These are phyloP conservation scores for Alternaria atra DNA, from an alignment of 2,329 filamentous ascomycete species.

Conservation along the genomic window DNA sequence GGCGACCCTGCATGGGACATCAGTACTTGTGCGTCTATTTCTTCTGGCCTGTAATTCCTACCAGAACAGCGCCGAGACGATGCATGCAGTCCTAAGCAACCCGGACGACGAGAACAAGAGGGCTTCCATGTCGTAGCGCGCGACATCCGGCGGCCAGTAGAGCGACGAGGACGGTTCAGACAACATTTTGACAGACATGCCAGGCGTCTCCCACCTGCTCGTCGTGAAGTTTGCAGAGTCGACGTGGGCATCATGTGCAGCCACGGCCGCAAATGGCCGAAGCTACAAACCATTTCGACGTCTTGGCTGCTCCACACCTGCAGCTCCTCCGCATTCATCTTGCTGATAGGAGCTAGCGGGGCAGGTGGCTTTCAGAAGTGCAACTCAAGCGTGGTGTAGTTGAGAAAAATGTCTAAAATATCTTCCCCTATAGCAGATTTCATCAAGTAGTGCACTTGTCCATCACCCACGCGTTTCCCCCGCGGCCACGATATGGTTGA, in stretches of 20 bases:
- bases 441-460: no score
- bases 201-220: slow-evolving; percentile 21
- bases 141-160: slow-evolving; percentile 47
- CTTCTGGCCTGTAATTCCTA: slow-evolving; percentile 15
- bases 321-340: slow-evolving; percentile 17
- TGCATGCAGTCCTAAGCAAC: slow-evolving; percentile 48
- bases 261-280: slow-evolving; percentile 25
- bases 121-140: slow-evolving; percentile 48
- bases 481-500: not conserved
- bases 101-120: slow-evolving; percentile 46
- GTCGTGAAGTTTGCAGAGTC: slow-evolving; percentile 3
- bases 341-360: slow-evolving; percentile 10
- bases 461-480: no score
- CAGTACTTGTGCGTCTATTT: slow-evolving; percentile 1
- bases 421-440: no score
- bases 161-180: slow-evolving; percentile 43
- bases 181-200: slow-evolving; percentile 35
- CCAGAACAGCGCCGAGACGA: slow-evolving; percentile 50
- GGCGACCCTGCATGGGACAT: slow-evolving; percentile 69
- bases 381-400: not conserved
- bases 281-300: slow-evolving; percentile 17
- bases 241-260: slow-evolving; percentile 6
- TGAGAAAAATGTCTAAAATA: not conserved
- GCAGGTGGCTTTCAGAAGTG: slow-evolving; percentile 3
- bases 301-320: slow-evolving; percentile 20